Conservation (phyloP, 257 asterid species). For the Parsonsia alboflavescens region DNA sequence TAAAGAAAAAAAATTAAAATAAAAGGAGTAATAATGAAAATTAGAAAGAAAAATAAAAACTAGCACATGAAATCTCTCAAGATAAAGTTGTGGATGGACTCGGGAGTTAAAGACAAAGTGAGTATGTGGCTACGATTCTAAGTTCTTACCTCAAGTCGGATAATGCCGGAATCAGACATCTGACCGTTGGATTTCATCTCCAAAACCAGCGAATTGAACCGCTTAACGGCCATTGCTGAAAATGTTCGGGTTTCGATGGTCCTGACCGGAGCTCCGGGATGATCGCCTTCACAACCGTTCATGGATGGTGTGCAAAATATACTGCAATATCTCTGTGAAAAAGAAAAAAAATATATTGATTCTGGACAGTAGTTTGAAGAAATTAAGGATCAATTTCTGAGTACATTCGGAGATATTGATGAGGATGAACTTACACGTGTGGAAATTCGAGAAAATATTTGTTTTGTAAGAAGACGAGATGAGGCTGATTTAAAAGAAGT, state of each 20-base stretch:
- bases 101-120: neutral
- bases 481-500: conserved; percentile 22
- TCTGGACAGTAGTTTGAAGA: neutral
- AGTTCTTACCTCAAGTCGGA: conserved; percentile 65
- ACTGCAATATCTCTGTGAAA: conserved; percentile 26
- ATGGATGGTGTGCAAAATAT: conserved; percentile 40
- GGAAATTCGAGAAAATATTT: conserved; percentile 32
- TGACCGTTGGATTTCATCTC: conserved; percentile 42
- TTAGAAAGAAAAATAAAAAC: too few relatives aligned
- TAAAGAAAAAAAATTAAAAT: too few relatives aligned
- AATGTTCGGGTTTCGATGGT: conserved; percentile 54
- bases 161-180: conserved; percentile 53
- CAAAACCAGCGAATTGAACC: conserved; percentile 53
- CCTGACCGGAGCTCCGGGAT: conserved; percentile 56
- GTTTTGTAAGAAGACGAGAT: conserved; percentile 25
- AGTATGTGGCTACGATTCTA: neutral
- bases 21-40: too few relatives aligned
- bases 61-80: too few relatives aligned
- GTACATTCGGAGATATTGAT: neutral
- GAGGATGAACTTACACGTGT: conserved; percentile 27
- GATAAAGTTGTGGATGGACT: neutral
- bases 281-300: conserved; percentile 70
- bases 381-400: neutral
- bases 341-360: neutral
- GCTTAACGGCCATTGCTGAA: conserved; percentile 52